Evolutionary conservation across 768 basidiomycete genomes (phyloP).

Genomic region (Podaxis sp.): DNA sequence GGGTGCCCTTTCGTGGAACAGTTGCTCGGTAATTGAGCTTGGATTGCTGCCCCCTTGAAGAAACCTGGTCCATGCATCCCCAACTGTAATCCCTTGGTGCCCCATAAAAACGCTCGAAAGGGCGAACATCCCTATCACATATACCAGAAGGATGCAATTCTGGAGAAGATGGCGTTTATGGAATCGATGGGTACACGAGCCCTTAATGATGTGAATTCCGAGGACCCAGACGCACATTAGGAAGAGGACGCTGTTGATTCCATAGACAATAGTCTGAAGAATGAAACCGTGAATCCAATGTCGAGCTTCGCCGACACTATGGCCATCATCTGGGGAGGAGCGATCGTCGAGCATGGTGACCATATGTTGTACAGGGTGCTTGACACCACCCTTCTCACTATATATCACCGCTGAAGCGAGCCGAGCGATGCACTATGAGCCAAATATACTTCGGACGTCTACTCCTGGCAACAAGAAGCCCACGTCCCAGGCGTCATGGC

Average conservation of each 20-base stretch:
- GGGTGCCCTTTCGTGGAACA: not conserved
- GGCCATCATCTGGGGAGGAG: not conserved
- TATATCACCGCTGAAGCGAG: not conserved
- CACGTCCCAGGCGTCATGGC: not conserved
- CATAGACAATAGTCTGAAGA: constrained; percentile 10
- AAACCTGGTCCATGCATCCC: not conserved
- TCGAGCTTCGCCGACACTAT: not conserved
- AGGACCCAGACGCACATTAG: constrained; percentile 10
- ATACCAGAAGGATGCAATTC: constrained; percentile 4
- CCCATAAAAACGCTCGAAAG: constrained; percentile 4
- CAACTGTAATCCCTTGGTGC: constrained; percentile 3
- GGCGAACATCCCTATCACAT: constrained; percentile 7
- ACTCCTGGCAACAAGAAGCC: not conserved
- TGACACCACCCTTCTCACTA: not conserved
- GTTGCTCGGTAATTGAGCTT: not conserved
- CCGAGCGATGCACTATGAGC: not conserved
- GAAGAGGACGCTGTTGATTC: constrained; percentile 9
- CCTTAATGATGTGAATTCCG: constrained; percentile 11
- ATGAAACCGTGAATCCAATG: constrained; percentile 10
- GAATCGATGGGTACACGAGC: not conserved
- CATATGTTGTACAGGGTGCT: not conserved
- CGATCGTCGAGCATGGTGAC: not conserved
- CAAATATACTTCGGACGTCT: not conserved
- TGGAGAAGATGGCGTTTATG: constrained; percentile 10
- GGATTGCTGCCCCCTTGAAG: not conserved